These are phyloP conservation scores for Fraxinus sp. DNA, from an alignment of 305 asterid species.

Conservation along the genomic window DNA sequence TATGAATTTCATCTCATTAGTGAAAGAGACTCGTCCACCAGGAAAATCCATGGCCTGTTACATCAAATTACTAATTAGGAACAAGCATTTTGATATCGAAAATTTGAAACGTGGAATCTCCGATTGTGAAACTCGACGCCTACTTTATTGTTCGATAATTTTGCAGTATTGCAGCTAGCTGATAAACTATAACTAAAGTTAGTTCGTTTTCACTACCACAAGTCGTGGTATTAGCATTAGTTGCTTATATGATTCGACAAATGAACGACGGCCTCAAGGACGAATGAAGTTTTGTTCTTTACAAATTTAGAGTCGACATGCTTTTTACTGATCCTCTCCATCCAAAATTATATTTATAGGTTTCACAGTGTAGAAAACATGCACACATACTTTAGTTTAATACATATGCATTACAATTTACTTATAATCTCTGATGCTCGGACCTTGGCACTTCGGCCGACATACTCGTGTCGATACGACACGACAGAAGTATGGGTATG, in stretches of 20 bases:
- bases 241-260: neutral
- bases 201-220: neutral
- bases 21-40: slow-evolving; percentile 71
- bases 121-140: neutral
- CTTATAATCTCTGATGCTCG: neutral
- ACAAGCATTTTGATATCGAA: neutral
- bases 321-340: neutral
- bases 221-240: neutral
- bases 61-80: neutral
- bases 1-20: slow-evolving; percentile 59
- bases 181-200: neutral
- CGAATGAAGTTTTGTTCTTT: neutral
- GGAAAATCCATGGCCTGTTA: slow-evolving; percentile 70
- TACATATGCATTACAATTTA: neutral
- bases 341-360: neutral
- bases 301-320: neutral
- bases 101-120: neutral
- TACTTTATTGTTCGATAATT: neutral
- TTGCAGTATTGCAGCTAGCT: neutral
- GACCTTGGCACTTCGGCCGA: too few species aligned
- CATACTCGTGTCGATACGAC: too few species aligned
- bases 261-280: neutral
- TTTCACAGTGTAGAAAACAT: neutral
- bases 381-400: neutral
- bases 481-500: too few species aligned